Evolutionary conservation across 1,139 yeast species (phyloP).

Genomic region (Zygosaccharomyces pseudobailii): DNA sequence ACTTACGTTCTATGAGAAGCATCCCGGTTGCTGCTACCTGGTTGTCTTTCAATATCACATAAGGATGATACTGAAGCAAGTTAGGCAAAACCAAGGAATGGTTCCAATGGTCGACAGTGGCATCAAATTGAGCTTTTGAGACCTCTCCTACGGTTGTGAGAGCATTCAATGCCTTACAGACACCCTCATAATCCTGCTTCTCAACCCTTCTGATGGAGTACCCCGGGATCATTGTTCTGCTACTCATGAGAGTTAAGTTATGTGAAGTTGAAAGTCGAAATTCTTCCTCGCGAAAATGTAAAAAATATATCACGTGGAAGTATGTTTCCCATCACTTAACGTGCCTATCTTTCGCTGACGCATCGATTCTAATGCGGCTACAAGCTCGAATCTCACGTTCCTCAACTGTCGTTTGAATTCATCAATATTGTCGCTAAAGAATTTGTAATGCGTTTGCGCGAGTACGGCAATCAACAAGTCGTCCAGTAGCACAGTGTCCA

Average conservation of each 20-base stretch:
- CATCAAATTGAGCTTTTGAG: constrained; percentile 40
- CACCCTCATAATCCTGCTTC: constrained; percentile 45
- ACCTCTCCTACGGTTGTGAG: constrained; percentile 66
- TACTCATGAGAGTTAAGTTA: neutral
- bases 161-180: constrained; percentile 46
- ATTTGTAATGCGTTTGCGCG: constrained; percentile 11
- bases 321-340: neutral
- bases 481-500: constrained; percentile 7
- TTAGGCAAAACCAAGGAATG: constrained; percentile 20
- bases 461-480: constrained; percentile 10
- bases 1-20: constrained; percentile 54
- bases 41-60: constrained; percentile 49
- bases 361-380: constrained; percentile 8
- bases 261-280: neutral
- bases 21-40: constrained; percentile 46
- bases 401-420: constrained; percentile 6
- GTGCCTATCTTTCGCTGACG: constrained; percentile 4
- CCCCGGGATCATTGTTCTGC: constrained; percentile 14
- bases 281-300: neutral
- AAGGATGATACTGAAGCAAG: constrained; percentile 47
- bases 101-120: constrained; percentile 48
- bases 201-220: constrained; percentile 49
- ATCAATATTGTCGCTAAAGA: constrained; percentile 4
- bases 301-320: constrained; percentile 2
- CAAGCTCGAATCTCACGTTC: constrained; percentile 4